These are phyloP conservation scores for Massariosphaeria phaeospora DNA, from an alignment of 495 filamentous ascomycete genomes.

Conservation along the genomic window DNA sequence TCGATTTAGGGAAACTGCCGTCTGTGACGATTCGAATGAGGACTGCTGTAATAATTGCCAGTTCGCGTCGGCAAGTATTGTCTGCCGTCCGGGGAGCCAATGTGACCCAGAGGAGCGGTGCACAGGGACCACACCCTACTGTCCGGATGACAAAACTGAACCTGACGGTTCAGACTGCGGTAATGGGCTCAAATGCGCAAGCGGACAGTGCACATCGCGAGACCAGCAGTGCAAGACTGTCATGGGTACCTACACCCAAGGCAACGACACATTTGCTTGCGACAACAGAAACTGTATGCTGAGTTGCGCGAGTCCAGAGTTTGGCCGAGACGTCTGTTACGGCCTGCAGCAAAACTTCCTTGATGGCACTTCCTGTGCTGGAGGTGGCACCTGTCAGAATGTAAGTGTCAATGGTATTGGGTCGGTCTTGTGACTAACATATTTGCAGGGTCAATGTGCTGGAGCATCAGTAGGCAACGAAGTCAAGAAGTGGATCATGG, in stretches of 20 bases:
- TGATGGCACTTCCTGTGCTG: constrained; percentile 82
- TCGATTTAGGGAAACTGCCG: constrained; percentile 68
- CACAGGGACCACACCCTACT: constrained; percentile 64
- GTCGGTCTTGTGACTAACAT: constrained; percentile 4
- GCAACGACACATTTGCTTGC: constrained; percentile 80
- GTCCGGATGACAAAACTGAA: constrained; percentile 64
- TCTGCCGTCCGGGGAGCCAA: constrained; percentile 76
- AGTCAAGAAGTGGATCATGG: constrained; percentile 43
- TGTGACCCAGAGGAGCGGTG: constrained; percentile 87
- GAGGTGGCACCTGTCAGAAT: constrained; percentile 73
- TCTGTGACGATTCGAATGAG: constrained; percentile 88
- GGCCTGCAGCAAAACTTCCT: constrained; percentile 86
- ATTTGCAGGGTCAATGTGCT: constrained; percentile 40
- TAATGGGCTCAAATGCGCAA: constrained; percentile 68
- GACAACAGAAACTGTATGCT: constrained; percentile 65
- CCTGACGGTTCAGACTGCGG: constrained; percentile 68
- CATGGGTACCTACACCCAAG: constrained; percentile 70
- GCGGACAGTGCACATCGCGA: constrained; percentile 90
- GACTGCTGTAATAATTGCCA: constrained; percentile 82
- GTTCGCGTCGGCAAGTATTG: constrained; percentile 56
- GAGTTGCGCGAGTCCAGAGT: constrained; percentile 67
- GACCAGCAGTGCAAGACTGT: constrained; percentile 83
- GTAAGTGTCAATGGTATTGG: constrained; percentile 15
- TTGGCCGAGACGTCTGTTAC: constrained; percentile 61
- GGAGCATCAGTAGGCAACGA: constrained; percentile 41